A percentile compares a stretch with the other conserved stretches of the same genome.
Evolutionary conservation across 805 yeast species (phyloP).

Genomic region (Saccharomycopsis sp.): DNA sequence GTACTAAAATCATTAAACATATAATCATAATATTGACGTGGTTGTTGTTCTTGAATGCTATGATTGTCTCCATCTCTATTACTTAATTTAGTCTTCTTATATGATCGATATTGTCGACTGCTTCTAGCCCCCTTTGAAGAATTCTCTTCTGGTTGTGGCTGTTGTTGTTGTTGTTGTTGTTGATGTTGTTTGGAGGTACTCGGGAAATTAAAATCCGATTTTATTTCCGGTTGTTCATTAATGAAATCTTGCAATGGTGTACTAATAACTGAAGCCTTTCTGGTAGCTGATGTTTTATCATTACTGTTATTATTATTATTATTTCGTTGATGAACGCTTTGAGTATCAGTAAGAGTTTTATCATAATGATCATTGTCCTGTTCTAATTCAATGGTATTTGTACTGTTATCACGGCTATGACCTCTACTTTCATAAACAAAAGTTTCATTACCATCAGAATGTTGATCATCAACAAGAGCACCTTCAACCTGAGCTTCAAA

Average conservation of each 20-base stretch:
- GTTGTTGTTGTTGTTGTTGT: conserved; percentile 17
- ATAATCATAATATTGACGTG: neutral
- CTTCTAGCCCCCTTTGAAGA: conserved; percentile 24
- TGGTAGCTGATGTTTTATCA: conserved; percentile 5
- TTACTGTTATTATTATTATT: neutral
- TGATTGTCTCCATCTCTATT: conserved; percentile 5
- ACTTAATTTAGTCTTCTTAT: conserved; percentile 22
- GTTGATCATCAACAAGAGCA: conserved; percentile 85
- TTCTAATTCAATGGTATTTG: conserved; percentile 18
- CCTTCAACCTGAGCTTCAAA: conserved; percentile 93
- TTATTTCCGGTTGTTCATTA: conserved; percentile 9
- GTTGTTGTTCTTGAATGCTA: neutral
- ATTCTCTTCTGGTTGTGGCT: conserved; percentile 19
- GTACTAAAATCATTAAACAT: neutral
- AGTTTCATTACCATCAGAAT: conserved; percentile 87
- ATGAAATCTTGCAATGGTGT: conserved; percentile 11
- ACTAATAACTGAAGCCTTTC: conserved; percentile 24
- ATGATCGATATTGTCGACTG: conserved; percentile 28
- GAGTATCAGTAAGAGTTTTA: neutral
- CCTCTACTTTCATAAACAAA: conserved; percentile 76
- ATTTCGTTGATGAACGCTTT: neutral
- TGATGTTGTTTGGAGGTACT: conserved; percentile 23
- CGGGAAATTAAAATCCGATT: conserved; percentile 22
- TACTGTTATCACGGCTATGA: conserved; percentile 15
- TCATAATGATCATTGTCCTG: conserved; percentile 3